Evolutionary conservation across 352 stramenopile genomes (phyloP).

Genomic region (Globisporangium spinosum): DNA sequence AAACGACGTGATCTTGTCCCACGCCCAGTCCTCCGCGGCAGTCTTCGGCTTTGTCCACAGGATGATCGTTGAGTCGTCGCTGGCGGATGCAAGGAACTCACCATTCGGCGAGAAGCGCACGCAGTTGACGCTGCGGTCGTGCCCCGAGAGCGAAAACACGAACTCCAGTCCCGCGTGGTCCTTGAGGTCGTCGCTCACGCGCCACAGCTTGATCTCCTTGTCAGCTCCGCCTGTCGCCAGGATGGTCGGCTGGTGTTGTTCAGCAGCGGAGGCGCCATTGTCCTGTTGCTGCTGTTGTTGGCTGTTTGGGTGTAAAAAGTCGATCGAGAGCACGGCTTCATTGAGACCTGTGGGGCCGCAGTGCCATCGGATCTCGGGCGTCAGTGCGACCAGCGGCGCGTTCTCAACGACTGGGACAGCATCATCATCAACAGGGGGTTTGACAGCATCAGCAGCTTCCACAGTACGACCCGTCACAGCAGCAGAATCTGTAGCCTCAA

Average conservation of each 20-base stretch:
- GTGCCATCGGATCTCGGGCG: slow-evolving; percentile 85
- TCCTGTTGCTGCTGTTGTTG: background rate
- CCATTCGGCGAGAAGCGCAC: slow-evolving; percentile 90
- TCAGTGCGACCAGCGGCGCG: slow-evolving; percentile 50
- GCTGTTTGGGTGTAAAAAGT: slow-evolving; percentile 47
- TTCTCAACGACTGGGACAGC: background rate
- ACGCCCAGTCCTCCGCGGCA: slow-evolving; percentile 62
- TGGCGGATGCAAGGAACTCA: slow-evolving; percentile 80
- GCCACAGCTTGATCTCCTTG: slow-evolving; percentile 89
- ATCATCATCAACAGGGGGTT: background rate
- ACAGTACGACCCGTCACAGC: background rate
- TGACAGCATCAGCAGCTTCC: background rate
- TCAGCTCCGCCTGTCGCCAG: slow-evolving; percentile 82
- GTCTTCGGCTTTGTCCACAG: slow-evolving; percentile 79
- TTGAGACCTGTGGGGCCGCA: slow-evolving; percentile 86
- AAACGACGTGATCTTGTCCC: slow-evolving; percentile 72
- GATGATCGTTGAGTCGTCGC: slow-evolving; percentile 88
- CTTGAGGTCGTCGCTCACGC: slow-evolving; percentile 35
- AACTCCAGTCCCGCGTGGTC: slow-evolving; percentile 55
- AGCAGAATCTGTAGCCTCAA: background rate
- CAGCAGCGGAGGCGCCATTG: background rate
- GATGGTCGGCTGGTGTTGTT: slow-evolving; percentile 21
- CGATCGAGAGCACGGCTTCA: slow-evolving; percentile 80
- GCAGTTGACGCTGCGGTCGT: slow-evolving; percentile 90
- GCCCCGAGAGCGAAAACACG: slow-evolving; percentile 80